These are phyloP conservation scores for Colletotrichum karsti DNA, from an alignment of 2,329 filamentous ascomycete species.

Conservation along the genomic window DNA sequence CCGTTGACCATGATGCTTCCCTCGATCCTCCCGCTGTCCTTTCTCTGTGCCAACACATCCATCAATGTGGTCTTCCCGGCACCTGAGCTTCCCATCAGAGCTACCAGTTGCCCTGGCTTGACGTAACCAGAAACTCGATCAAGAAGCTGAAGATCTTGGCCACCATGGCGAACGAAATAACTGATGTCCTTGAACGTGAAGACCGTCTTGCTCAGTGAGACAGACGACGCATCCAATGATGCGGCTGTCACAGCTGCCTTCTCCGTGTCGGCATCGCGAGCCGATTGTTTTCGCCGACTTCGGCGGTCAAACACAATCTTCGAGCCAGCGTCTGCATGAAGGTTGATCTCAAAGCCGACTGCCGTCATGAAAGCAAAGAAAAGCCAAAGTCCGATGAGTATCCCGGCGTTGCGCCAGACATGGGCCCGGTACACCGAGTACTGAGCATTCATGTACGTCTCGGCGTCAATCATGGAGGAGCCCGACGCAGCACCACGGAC, in stretches of 20 bases:
- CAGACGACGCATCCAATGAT: not conserved
- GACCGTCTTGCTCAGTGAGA: not conserved
- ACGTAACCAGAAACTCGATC: constrained; percentile 76
- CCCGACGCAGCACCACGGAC: not conserved
- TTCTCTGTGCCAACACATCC: constrained; percentile 73
- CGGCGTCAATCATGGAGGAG: constrained; percentile 35
- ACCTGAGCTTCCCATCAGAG: constrained; percentile 59
- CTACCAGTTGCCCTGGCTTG: constrained; percentile 73
- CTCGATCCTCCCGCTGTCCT: constrained; percentile 37
- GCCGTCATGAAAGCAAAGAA: constrained; percentile 11
- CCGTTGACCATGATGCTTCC: constrained; percentile 32
- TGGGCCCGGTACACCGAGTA: not conserved
- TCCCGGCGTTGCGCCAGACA: constrained; percentile 33
- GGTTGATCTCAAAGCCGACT: not conserved
- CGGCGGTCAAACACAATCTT: constrained; percentile 37
- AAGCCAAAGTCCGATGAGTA: constrained; percentile 26
- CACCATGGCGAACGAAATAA: constrained; percentile 30
- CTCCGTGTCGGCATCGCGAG: not conserved
- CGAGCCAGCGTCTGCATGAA: not conserved
- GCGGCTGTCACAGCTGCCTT: not conserved
- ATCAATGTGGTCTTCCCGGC: constrained; percentile 51
- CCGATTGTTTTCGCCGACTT: constrained; percentile 31
- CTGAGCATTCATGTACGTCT: constrained; percentile 26
- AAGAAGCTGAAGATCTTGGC: constrained; percentile 63
- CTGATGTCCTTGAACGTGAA: constrained; percentile 21